Evolutionary conservation across 257 asterid species (phyloP).

Genomic region (Datura wrightii): DNA sequence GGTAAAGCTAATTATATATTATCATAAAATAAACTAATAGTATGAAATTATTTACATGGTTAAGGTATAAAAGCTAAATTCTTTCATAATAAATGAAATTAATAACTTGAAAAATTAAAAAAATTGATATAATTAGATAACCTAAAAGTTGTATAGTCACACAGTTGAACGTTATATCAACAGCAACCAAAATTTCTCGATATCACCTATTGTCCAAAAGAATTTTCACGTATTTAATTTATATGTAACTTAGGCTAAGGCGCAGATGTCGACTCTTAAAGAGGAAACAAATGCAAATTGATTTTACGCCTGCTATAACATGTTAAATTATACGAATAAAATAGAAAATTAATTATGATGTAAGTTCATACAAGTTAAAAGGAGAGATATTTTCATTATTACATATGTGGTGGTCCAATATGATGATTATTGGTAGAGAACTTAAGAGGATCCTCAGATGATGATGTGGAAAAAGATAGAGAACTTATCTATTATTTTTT

Average conservation of each 20-base stretch:
- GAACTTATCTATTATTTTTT: background rate
- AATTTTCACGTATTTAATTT: background rate
- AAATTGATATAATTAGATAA: background rate
- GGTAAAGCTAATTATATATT: background rate
- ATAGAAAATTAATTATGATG: background rate
- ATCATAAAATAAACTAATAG: no score
- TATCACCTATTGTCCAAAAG: no score
- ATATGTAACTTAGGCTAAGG: background rate
- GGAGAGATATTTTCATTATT: background rate
- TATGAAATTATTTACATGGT: no score
- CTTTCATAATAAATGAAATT: background rate
- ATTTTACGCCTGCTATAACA: background rate
- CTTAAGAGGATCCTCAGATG: background rate
- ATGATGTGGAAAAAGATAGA: conserved; percentile 1
- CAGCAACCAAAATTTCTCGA: no score
- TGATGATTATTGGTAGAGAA: background rate
- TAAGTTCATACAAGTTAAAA: no score
- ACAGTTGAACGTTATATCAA: no score
- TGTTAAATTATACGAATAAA: background rate
- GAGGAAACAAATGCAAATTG: no score
- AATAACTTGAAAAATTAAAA: background rate
- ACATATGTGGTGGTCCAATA: background rate
- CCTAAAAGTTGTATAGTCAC: no score
- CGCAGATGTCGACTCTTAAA: no score
- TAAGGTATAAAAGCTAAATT: background rate